Conservation (phyloP, 768 basidiomycete genomes). For the Trametes sanguinea region DNA sequence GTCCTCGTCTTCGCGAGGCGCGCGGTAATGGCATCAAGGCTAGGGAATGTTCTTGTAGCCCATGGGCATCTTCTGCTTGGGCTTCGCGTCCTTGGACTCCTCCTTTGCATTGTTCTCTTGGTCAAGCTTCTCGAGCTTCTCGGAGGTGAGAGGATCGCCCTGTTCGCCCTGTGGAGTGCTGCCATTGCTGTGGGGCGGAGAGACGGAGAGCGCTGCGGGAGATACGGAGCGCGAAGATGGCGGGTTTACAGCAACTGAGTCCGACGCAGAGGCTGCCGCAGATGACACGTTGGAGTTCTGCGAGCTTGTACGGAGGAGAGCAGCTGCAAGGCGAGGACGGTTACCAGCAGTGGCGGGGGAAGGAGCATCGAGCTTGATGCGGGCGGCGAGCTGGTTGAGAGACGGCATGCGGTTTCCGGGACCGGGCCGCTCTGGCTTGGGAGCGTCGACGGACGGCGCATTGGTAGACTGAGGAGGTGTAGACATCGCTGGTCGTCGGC, state of each 20-base stretch:
- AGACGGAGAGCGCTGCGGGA: conserved; percentile 53
- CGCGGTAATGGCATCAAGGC: conserved; percentile 82
- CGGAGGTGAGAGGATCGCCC: conserved; percentile 63
- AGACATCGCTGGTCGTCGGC: conserved; percentile 9
- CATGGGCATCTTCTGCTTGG: conserved; percentile 44
- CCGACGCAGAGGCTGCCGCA: conserved; percentile 41
- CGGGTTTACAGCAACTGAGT: conserved; percentile 68
- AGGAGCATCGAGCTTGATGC: conserved; percentile 56
- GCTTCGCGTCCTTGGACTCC: conserved; percentile 30
- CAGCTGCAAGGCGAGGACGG: conserved; percentile 76
- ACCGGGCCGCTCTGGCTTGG: conserved; percentile 41
- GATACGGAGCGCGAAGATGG: conserved; percentile 70
- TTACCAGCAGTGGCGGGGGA: conserved; percentile 38
- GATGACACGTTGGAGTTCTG: conserved; percentile 49
- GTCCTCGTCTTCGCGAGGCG: conserved; percentile 71
- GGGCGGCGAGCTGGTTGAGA: conserved; percentile 79
- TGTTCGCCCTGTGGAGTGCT: conserved; percentile 40
- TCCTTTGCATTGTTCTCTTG: conserved; percentile 43
- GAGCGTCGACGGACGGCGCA: conserved; percentile 34
- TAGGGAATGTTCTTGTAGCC: conserved; percentile 91
- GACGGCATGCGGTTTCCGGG: conserved; percentile 58
- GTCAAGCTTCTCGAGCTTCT: conserved; percentile 66
- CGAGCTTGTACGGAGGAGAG: conserved; percentile 62
- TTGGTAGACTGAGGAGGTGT: conserved; percentile 14
- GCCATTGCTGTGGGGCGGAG: conserved; percentile 47